phyloP scores from a whole-genome alignment of 768 basidiomycete species.

The Lanmaoa rubissima region DNA sequence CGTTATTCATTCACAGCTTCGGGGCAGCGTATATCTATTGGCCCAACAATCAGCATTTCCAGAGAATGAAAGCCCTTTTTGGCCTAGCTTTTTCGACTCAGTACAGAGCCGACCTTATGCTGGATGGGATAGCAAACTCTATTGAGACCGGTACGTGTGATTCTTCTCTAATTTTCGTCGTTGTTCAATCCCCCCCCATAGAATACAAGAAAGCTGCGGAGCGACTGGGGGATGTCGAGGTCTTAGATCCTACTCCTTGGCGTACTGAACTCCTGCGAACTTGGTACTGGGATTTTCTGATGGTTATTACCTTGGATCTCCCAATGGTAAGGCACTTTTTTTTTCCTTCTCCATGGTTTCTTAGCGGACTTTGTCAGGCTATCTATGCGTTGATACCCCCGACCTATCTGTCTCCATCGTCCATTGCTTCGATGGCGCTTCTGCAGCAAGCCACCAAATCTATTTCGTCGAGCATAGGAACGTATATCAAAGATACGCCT shows the following conservation, averaged over 20 bases:
- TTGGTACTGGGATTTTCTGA: constrained; percentile 40
- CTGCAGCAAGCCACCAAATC: constrained; percentile 32
- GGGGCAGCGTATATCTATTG: constrained; percentile 40
- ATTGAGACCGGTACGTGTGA: constrained; percentile 31
- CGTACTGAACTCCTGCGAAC: constrained; percentile 7
- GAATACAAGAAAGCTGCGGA: constrained; percentile 37
- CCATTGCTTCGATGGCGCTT: constrained; percentile 34
- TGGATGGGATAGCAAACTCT: constrained; percentile 35
- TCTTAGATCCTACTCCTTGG: constrained; percentile 29
- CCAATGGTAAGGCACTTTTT: constrained; percentile 31
- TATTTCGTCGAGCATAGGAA: constrained; percentile 16
- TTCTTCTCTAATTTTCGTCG: not conserved
- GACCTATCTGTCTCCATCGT: constrained; percentile 27
- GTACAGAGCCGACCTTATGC: constrained; percentile 35
- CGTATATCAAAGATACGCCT: constrained; percentile 2
- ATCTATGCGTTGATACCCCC: constrained; percentile 23
- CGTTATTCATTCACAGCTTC: not conserved
- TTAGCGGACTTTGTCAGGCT: constrained; percentile 15
- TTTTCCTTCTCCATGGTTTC: not conserved
- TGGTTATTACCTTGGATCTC: constrained; percentile 30
- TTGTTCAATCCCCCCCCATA: constrained; percentile 12
- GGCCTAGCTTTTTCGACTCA: constrained; percentile 36
- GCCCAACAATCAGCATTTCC: constrained; percentile 36
- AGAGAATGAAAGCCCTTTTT: constrained; percentile 39
- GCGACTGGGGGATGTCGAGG: constrained; percentile 29